These are phyloP conservation scores for Aquilaria malaccensis DNA, from an alignment of 345 rosid species.

Conservation along the genomic window DNA sequence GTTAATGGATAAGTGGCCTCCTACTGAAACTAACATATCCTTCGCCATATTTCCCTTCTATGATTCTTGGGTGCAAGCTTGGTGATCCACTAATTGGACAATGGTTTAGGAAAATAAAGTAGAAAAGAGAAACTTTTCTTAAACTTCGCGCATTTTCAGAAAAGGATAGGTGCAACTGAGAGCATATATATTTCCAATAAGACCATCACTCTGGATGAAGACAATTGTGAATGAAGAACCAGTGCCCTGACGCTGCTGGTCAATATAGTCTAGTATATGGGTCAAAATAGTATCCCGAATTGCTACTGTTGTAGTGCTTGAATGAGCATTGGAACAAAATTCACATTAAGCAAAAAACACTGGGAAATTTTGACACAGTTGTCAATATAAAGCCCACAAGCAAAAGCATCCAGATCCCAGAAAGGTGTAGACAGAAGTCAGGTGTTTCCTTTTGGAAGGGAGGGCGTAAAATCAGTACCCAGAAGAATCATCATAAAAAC, in stretches of 20 bases:
- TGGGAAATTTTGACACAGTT: too few species aligned
- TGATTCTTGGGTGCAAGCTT: neutral
- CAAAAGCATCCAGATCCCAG: neutral
- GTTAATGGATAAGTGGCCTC: too few species aligned
- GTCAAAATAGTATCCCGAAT: conserved; percentile 83
- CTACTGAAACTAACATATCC: too few species aligned
- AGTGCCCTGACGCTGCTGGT: conserved; percentile 74
- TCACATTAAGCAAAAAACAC: neutral
- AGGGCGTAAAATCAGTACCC: conserved; percentile 43
- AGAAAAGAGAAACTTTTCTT: neutral
- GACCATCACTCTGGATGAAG: neutral
- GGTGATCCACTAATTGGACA: neutral
- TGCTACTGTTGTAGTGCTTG: conserved; percentile 95
- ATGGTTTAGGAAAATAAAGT: too few species aligned
- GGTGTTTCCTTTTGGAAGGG: neutral
- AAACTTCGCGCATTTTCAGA: neutral
- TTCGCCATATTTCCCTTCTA: too few species aligned
- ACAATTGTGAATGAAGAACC: conserved; percentile 24
- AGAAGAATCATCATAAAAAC: conserved; percentile 76
- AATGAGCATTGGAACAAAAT: neutral
- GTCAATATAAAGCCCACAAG: too few species aligned
- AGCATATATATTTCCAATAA: neutral
- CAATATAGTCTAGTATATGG: conserved; percentile 76
- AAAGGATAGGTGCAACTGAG: neutral
- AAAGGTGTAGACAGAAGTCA: neutral